Evolutionary conservation across 345 rosid genomes (phyloP), one percentile per base, ranked within the genome.

Genomic region (Gynandropsis gynandra): DNA sequence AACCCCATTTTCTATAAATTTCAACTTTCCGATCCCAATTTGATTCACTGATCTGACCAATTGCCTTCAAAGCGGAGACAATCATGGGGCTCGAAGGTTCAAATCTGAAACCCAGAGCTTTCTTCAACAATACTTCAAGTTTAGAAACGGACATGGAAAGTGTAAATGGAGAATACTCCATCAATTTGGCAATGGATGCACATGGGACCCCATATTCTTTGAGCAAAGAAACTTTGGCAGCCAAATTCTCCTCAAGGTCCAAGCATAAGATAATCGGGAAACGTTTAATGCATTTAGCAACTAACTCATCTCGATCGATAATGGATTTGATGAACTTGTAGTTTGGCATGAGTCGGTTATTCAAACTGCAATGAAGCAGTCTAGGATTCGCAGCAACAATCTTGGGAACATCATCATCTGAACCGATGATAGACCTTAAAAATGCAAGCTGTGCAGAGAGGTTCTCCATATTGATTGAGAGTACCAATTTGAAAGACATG

Each of bases 401-500:
- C 37, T 34, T 59, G 0, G 53, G 42, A 1, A 49, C 42, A 1
- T 43, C 69, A 46, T 49, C 3, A 5, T 14, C 51, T 0, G 74
- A 51, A 7, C 58, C n/a, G 2, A 69, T 63, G 13, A 42, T 49
- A 4, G 79, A 68, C 5, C 24, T 33, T 24, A 75, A 36, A 51
- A 68, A 68, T 49, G 50, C 37, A 4, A 71, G 52, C 51, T 75
- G 68, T 24, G 76, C 74, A 10, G 58, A 59, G 39, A 69, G 69
- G 3, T 52, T 60, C 58, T 56, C 63, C 3, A 52, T 38, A 10
- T 59, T 45, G 4, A 27, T 42, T 0, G 44, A 14, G 2, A 76
- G 73, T 12, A 72, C 9, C 2, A 1, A 8, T 0, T 74, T 74
- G 16, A 35, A 47, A n/a, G 29, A 34, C 10, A 17, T 54, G 39